phyloP scores from a whole-genome alignment of 306 rosid species.

The Rubus idaeus region DNA sequence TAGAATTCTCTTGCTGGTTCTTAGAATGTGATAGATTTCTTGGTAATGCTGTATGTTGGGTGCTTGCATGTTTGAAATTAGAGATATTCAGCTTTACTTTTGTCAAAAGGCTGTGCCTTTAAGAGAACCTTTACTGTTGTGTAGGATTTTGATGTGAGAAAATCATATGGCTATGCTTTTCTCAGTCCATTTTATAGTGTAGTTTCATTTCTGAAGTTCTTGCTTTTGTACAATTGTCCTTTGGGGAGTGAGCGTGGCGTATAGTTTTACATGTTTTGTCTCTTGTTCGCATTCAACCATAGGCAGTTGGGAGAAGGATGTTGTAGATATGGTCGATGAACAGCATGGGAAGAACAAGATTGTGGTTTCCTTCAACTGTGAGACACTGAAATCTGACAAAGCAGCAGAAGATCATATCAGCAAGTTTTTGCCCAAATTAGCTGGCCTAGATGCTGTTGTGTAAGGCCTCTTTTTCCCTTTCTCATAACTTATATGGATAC shows the following conservation, averaged over 20 bases:
- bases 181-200: neutral
- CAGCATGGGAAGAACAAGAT: conserved; percentile 62
- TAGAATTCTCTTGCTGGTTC: conserved; percentile 17
- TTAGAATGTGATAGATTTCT: neutral
- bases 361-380: conserved; percentile 60
- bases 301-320: conserved; percentile 84
- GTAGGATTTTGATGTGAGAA: neutral
- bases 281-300: conserved; percentile 25
- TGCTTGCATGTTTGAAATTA: neutral
- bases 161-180: neutral
- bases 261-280: conserved; percentile 18
- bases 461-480: neutral
- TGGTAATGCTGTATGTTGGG: neutral
- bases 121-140: neutral
- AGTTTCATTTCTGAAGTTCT: neutral
- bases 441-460: conserved; percentile 88
- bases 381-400: conserved; percentile 77
- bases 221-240: conserved; percentile 1
- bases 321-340: conserved; percentile 64
- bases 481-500: neutral
- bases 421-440: conserved; percentile 82
- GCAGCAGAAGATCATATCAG: conserved; percentile 92
- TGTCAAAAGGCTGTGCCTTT: neutral
- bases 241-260: neutral
- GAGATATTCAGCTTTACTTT: neutral